Evolutionary conservation across 2,329 filamentous ascomycete species (phyloP).

Genomic region (Oidium heveae): DNA sequence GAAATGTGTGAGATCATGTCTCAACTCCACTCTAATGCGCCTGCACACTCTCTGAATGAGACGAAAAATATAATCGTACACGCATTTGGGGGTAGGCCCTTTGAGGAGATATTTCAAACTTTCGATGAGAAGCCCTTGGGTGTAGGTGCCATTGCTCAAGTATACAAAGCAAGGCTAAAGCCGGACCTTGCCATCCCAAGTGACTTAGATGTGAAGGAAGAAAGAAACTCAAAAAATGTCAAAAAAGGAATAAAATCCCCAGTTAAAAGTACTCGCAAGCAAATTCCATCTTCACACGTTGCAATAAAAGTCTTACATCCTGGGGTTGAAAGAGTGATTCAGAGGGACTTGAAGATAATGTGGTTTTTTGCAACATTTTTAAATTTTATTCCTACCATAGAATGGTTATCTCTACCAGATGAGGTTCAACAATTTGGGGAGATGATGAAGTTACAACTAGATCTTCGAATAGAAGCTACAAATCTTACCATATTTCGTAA

Average conservation of each 20-base stretch:
- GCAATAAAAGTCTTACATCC: slow-evolving; percentile 93
- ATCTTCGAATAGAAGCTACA: slow-evolving; percentile 23
- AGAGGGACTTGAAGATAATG: slow-evolving; percentile 89
- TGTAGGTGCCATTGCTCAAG: slow-evolving; percentile 89
- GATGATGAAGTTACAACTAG: slow-evolving; percentile 97
- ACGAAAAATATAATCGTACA: slow-evolving; percentile 58
- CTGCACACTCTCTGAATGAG: slow-evolving; percentile 59
- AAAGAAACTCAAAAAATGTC: slow-evolving; percentile 39
- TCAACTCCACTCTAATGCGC: slow-evolving; percentile 78
- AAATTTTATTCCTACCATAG: slow-evolving; percentile 75
- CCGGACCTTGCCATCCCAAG: slow-evolving; percentile 43
- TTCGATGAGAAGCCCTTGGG: slow-evolving; percentile 76
- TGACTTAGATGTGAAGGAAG: slow-evolving; percentile 26
- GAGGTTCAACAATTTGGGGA: slow-evolving; percentile 85
- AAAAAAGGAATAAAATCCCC: slow-evolving; percentile 62
- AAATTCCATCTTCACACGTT: slow-evolving; percentile 76
- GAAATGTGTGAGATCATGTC: slow-evolving; percentile 89
- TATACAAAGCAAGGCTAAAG: slow-evolving; percentile 86
- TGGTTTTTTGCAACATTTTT: slow-evolving; percentile 63
- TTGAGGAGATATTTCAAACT: slow-evolving; percentile 88
- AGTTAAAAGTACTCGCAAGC: slow-evolving; percentile 61
- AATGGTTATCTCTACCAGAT: slow-evolving; percentile 90
- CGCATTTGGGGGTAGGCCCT: slow-evolving; percentile 56
- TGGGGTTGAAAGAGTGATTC: slow-evolving; percentile 64
- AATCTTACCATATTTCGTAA: slow-evolving; percentile 38